Evolutionary conservation across 345 rosid species (phyloP).

Genomic region (Corymbia maculata): DNA sequence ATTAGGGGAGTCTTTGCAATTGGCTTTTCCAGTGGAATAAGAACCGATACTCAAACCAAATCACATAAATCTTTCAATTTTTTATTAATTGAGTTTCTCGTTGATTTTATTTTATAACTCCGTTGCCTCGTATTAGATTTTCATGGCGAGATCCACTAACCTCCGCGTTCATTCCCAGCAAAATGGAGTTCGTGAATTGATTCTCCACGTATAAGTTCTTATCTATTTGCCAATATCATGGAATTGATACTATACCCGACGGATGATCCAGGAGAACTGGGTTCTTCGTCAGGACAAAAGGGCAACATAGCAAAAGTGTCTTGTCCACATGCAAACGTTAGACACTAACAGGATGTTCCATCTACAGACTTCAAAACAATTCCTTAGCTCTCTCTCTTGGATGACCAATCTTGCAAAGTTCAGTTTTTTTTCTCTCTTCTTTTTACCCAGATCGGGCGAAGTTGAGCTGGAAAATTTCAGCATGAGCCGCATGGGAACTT

Average conservation of each 20-base stretch:
- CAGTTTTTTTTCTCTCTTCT: neutral
- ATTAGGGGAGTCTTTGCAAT: neutral
- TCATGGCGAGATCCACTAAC: neutral
- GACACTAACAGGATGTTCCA: neutral
- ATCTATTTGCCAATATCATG: neutral
- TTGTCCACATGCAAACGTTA: neutral
- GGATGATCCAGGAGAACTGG: neutral
- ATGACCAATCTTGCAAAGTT: neutral
- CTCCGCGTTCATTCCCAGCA: neutral
- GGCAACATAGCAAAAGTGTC: neutral
- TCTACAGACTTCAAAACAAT: neutral
- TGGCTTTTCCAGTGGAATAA: neutral
- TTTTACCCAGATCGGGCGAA: neutral
- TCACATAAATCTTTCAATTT: neutral
- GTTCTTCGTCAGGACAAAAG: neutral
- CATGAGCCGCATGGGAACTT: neutral
- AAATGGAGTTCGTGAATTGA: neutral
- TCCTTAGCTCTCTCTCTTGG: neutral
- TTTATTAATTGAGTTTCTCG: too few species aligned
- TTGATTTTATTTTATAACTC: too few species aligned
- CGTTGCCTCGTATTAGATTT: neutral
- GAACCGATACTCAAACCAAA: neutral
- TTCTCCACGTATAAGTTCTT: neutral
- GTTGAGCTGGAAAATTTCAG: neutral
- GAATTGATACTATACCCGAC: neutral